phyloP scores from a whole-genome alignment of 2,329 filamentous ascomycete species.

The Claviceps humidiphila region DNA sequence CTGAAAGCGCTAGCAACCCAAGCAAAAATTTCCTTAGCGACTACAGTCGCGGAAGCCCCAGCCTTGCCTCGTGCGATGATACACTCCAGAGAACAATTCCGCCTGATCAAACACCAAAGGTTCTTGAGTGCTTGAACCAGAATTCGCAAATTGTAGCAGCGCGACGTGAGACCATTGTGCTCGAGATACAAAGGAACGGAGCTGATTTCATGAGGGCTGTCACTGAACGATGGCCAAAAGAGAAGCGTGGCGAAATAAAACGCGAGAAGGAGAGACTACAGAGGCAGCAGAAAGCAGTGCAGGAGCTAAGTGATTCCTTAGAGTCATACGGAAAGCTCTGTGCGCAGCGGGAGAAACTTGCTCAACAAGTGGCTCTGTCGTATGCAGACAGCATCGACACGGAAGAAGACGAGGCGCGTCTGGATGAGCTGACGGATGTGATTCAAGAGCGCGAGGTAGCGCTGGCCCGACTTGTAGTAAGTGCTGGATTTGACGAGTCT shows the following conservation, averaged over 20 bases:
- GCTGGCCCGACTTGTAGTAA: constrained; percentile 27
- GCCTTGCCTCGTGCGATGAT: neutral
- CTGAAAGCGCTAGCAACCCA: neutral
- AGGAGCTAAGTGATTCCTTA: constrained; percentile 27
- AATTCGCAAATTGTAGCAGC: constrained; percentile 20
- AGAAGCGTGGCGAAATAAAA: constrained; percentile 34
- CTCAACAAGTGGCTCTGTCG: constrained; percentile 32
- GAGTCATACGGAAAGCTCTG: constrained; percentile 28
- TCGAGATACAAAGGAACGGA: constrained; percentile 32
- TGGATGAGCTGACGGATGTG: constrained; percentile 34
- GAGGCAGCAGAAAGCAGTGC: constrained; percentile 31
- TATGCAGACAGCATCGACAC: constrained; percentile 39
- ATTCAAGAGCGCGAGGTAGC: constrained; percentile 30
- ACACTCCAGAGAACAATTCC: neutral
- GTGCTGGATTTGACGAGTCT: constrained; percentile 32
- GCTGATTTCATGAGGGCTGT: constrained; percentile 34
- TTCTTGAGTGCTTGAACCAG: constrained; percentile 18
- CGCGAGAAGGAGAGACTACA: constrained; percentile 34
- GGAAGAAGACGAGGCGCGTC: constrained; percentile 34
- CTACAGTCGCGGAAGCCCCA: constrained; percentile 2
- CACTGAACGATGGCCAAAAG: constrained; percentile 30
- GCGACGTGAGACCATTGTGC: constrained; percentile 25
- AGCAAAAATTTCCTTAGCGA: neutral
- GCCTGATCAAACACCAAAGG: constrained; percentile 14
- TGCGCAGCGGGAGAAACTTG: constrained; percentile 30